Evolutionary conservation across 257 asterid species (phyloP), one percentile per base, ranked within the genome.

Genomic region (Penstemon newberryi): DNA sequence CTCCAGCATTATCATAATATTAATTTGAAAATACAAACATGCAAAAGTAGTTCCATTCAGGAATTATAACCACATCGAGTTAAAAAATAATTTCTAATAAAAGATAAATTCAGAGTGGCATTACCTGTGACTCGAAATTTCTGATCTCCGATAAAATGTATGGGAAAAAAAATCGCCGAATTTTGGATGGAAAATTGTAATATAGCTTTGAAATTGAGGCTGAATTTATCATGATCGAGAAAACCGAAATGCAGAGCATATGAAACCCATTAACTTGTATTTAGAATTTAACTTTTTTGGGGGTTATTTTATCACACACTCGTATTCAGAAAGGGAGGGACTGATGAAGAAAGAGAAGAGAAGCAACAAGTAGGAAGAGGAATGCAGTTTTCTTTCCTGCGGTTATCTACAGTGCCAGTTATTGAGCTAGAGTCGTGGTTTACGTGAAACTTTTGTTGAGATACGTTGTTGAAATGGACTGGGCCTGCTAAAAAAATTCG

Each of bases 61-160:
- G 25, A 41, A 73, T 74, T 70, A 52, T n/a, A 59, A 19, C 45
- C 5, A 63, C 37, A 43, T 37, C 5, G 8, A 7, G 36, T 41
- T 7, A 46, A 42, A 56, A 60, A 50, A 57, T 4, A 63, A 68
- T n/a, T n/a, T n/a, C n/a, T n/a, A n/a, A n/a, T n/a, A n/a, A n/a
- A n/a, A n/a, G n/a, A n/a, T n/a, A n/a, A n/a, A n/a, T 0, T 11
- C 41, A 55, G 9, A 36, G 38, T 11, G 72, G 50, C 84, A 57
- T 72, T 80, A 83, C 83, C 83, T 75, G 69, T 59, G 64, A 54
- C 52, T 67, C 5, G 58, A 57, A 65, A 68, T 15, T 15, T 54
- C 76, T 67, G 85, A 80, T 79, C 81, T 61, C 81, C 70, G 19
- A 47, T 40, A 44, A 59, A 36, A 63, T 13, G 11, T 33, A 7